phyloP scores from a whole-genome alignment of 78 protist species.

The Dictyostelium firmibasis region DNA sequence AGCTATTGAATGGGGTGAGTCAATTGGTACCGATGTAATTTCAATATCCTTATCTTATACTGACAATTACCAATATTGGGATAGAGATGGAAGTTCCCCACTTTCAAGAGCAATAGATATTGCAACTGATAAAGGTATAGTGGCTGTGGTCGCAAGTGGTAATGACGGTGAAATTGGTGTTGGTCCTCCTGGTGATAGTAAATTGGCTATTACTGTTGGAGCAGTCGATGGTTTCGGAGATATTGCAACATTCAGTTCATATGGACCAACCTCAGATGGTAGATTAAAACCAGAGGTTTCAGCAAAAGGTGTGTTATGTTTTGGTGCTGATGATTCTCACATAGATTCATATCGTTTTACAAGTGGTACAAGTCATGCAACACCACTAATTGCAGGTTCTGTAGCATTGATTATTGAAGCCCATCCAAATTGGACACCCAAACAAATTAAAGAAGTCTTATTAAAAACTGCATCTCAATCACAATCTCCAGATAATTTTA shows the following conservation, averaged over 20 bases:
- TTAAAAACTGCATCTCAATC: not conserved
- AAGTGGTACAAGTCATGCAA: slow-evolving; percentile 71
- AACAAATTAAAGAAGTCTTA: slow-evolving; percentile 46
- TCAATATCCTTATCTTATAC: slow-evolving; percentile 51
- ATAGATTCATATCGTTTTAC: not conserved
- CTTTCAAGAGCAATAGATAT: slow-evolving; percentile 41
- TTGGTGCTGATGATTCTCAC: not conserved
- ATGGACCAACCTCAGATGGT: slow-evolving; percentile 82
- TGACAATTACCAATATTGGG: slow-evolving; percentile 52
- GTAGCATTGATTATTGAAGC: slow-evolving; percentile 39
- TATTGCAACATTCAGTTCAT: slow-evolving; percentile 34
- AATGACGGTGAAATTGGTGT: slow-evolving; percentile 61
- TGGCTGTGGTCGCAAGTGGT: slow-evolving; percentile 66
- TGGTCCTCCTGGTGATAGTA: slow-evolving; percentile 54
- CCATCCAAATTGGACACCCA: slow-evolving; percentile 67
- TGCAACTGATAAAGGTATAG: slow-evolving; percentile 45
- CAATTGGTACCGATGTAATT: slow-evolving; percentile 34
- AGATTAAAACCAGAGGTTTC: slow-evolving; percentile 73
- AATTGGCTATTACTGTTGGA: slow-evolving; percentile 33
- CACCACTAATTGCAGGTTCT: slow-evolving; percentile 77
- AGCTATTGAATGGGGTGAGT: slow-evolving; percentile 77
- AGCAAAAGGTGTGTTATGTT: slow-evolving; percentile 39
- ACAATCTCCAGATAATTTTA: not conserved
- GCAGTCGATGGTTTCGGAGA: slow-evolving; percentile 39
- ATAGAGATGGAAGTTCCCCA: slow-evolving; percentile 55